phyloP scores from a whole-genome alignment of 75 land plant species.

The Cryptomeria japonica region DNA sequence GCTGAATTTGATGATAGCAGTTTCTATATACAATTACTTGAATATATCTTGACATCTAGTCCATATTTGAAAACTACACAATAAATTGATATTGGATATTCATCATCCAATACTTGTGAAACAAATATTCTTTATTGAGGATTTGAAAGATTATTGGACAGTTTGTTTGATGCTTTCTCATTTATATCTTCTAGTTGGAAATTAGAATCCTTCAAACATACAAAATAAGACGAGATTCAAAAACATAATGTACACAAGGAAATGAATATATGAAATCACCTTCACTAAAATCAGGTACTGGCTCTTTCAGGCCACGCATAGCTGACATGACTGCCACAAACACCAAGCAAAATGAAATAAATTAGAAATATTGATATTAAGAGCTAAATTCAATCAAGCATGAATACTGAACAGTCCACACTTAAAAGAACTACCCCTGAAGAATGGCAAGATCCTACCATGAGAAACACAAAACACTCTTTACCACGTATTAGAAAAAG shows the following conservation, averaged over 20 bases:
- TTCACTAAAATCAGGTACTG: conserved; percentile 48
- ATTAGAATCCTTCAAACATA: neutral
- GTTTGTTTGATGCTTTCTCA: neutral
- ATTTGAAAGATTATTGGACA: neutral
- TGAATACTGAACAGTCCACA: neutral
- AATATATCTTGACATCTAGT: neutral
- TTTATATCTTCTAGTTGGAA: neutral
- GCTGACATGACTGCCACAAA: conserved; percentile 74
- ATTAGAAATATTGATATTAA: neutral
- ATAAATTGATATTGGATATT: neutral
- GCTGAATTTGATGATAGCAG: neutral
- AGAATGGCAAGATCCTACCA: conserved; percentile 1
- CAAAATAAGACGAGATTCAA: conserved; percentile 6
- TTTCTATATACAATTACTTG: neutral
- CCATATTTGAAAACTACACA: neutral
- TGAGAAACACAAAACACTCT: neutral
- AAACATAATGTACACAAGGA: conserved; percentile 3
- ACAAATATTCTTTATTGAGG: neutral
- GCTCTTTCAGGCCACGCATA: conserved; percentile 76
- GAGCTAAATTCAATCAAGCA: neutral
- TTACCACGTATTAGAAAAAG: neutral
- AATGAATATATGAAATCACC: conserved; percentile 34
- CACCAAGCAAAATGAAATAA: neutral
- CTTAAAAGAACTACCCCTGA: neutral
- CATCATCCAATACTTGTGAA: neutral